Conservation (phyloP, 2,329 filamentous ascomycete species). For the Fusarium sp. region DNA sequence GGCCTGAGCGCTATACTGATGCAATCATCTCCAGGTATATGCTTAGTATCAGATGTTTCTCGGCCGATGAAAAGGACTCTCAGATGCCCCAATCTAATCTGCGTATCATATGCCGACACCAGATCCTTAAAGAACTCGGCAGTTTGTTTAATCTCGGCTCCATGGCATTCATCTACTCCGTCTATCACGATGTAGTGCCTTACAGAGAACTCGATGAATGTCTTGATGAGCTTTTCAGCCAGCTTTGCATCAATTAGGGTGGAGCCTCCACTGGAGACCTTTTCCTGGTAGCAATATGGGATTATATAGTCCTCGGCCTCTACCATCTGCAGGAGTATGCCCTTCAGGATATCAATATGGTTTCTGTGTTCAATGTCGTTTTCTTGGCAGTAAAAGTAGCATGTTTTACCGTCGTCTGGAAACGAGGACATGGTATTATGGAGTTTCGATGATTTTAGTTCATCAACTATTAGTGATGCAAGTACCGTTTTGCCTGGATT, state of each 20-base stretch:
- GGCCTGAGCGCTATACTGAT: background rate
- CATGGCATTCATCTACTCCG: background rate
- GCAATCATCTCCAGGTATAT: background rate
- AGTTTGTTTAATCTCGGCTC: background rate
- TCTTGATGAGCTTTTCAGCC: background rate
- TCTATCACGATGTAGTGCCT: slow-evolving; percentile 10
- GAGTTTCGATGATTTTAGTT: background rate
- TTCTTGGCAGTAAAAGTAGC: slow-evolving; percentile 15
- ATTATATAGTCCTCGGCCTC: background rate
- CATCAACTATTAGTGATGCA: background rate
- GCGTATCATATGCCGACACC: background rate
- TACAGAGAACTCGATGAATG: background rate
- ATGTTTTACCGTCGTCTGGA: background rate
- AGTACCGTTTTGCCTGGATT: background rate
- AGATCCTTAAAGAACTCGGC: background rate
- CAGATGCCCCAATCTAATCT: background rate
- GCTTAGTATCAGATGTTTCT: background rate
- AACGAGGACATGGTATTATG: rapidly evolving
- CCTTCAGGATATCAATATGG: background rate
- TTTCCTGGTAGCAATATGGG: slow-evolving; percentile 1
- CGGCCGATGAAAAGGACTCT: slow-evolving; percentile 4
- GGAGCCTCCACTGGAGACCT: background rate
- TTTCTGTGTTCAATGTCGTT: background rate
- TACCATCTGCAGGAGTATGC: background rate
- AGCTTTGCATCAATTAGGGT: background rate